Base-by-base conservation (phyloP, 2,329 filamentous ascomycete species). In the Helotiales sp. region DNA sequence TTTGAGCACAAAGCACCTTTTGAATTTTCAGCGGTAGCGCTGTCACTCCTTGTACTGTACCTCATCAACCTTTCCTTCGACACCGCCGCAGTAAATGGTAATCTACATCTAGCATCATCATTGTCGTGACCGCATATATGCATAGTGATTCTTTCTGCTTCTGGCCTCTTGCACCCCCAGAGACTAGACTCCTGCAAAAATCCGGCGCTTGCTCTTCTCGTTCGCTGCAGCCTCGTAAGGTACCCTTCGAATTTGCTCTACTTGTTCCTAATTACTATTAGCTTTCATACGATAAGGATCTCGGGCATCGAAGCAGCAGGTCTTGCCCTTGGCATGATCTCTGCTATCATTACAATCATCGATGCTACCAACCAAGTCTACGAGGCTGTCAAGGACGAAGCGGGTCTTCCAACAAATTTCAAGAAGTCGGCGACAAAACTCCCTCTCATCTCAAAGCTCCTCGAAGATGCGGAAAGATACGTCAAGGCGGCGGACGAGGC, bases 391-490 rank as follows among this genome's bases (percentile, higher is more conserved):
- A 57, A 57, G 28, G 54, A 57, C 54, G 28, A 57, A 57, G 54
- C 54, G 28, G 28, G 54, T 37, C 54, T 57, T 30, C 28, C 54
- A 37, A 57, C 26, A 34, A 57, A 37, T 57, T 57, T 57, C 28
- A 57, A 57, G 50, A 62, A 62, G 34, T 61, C 50, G 22, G 61
- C 62, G 20, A 45, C 57, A 57, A 67, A 64, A 58, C 57, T 69
- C 47, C 63, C 67, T 32, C 59, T 69, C 34, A 69, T 69, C 45
- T 54, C 58, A 22, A 66, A 66, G 20, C 60, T 63, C 13, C 54
- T 66, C 22, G 52, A 61, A 60, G 67, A 69, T 54, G 58, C 62
- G 40, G 57, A 65, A 58, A 59, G 37, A 63, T 68, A 63, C 52
- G 20, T 68, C 22, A 59, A 61, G 8, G 45, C 32, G 57, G 32